Percentiles rank a stretch among this genome's conserved stretches.
Conservation (phyloP, 129 eudicot genomes). For the Silybum marianum region DNA sequence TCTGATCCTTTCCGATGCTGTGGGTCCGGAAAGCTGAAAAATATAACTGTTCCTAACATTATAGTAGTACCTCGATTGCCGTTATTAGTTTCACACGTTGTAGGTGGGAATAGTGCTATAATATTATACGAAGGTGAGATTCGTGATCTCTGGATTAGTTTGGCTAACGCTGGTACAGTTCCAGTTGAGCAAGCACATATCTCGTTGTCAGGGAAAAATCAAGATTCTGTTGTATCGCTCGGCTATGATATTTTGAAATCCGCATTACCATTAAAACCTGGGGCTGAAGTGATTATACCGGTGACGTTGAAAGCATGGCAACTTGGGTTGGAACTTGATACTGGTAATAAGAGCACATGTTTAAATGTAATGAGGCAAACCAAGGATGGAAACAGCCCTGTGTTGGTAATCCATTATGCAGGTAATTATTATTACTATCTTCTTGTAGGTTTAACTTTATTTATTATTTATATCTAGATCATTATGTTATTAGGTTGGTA, state of each 20-base stretch:
- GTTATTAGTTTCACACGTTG: constrained; percentile 78
- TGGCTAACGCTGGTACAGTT: constrained; percentile 95
- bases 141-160: constrained; percentile 69
- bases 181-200: constrained; percentile 87
- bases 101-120: constrained; percentile 86
- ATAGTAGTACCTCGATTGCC: constrained; percentile 79
- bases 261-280: constrained; percentile 86
- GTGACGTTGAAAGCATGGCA: constrained; percentile 94
- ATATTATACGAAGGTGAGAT: constrained; percentile 92
- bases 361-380: constrained; percentile 47
- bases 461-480: not conserved
- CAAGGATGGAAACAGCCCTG: constrained; percentile 81
- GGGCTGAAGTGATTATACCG: constrained; percentile 85
- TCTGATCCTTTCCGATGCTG: constrained; percentile 90
- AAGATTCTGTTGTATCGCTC: constrained; percentile 75
- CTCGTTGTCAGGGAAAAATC: constrained; percentile 85
- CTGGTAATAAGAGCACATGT: constrained; percentile 40
- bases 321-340: constrained; percentile 59
- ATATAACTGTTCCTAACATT: constrained; percentile 60
- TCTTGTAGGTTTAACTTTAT: not conserved
- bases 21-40: constrained; percentile 71
- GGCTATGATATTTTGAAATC: constrained; percentile 68
- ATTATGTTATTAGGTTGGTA: not conserved
- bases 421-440: constrained; percentile 42
- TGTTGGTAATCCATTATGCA: constrained; percentile 79